These are phyloP conservation scores for Trichosporon faecale DNA, from an alignment of 1,284 basidiomycete species.

Conservation along the genomic window DNA sequence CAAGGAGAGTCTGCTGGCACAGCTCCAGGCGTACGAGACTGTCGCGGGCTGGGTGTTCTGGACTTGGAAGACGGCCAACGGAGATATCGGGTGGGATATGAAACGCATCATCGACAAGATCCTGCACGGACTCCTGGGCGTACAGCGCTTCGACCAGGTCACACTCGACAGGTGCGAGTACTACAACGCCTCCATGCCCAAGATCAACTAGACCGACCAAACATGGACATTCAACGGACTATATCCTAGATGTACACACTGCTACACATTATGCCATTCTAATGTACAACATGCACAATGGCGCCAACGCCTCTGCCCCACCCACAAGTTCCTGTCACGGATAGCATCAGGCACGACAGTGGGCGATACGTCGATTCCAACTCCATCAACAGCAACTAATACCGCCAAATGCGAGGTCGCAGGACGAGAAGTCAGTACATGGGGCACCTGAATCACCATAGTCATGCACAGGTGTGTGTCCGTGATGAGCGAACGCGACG, in stretches of 20 bases:
- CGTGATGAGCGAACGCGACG: too few relatives aligned
- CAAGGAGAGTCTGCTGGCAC: conserved; percentile 61
- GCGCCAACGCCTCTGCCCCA: too few relatives aligned
- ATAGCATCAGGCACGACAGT: too few relatives aligned
- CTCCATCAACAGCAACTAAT: too few relatives aligned
- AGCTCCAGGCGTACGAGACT: conserved; percentile 79
- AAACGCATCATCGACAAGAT: conserved; percentile 1
- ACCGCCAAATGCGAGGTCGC: too few relatives aligned
- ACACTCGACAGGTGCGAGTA: conserved; percentile 1
- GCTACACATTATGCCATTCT: not conserved
- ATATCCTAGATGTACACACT: not conserved
- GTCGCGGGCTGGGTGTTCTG: conserved; percentile 92
- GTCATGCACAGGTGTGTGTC: too few relatives aligned
- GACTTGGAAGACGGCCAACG: conserved; percentile 72
- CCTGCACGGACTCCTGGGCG: not conserved
- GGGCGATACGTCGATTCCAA: too few relatives aligned
- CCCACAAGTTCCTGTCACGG: too few relatives aligned
- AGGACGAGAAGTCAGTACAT: too few relatives aligned
- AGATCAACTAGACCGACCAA: not conserved
- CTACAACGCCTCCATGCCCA: conserved; percentile 4
- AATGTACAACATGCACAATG: not conserved
- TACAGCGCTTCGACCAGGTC: conserved; percentile 1
- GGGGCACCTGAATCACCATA: too few relatives aligned
- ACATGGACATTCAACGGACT: not conserved
- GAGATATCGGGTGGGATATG: conserved; percentile 3